These are phyloP conservation scores for Emmonsiellopsis sp. DNA, from an alignment of 2,329 filamentous ascomycete species.

Conservation along the genomic window DNA sequence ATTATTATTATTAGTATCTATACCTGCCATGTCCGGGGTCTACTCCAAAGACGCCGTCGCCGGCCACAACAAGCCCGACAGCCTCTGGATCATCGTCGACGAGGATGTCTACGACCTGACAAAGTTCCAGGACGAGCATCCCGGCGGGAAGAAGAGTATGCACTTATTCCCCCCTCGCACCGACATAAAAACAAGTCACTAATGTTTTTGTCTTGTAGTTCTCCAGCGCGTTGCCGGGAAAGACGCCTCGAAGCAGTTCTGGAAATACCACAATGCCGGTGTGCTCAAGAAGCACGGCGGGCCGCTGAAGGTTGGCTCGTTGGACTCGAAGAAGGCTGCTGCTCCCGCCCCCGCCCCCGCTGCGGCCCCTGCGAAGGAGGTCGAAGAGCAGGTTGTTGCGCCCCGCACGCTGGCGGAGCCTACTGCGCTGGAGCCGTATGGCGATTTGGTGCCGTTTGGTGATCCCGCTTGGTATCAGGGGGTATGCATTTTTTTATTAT, in stretches of 20 bases:
- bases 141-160: constrained; percentile 66
- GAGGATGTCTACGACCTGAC: constrained; percentile 94
- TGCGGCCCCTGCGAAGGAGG: constrained; percentile 36
- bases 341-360: constrained; percentile 41
- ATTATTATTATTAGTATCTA: neutral
- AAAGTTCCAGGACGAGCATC: constrained; percentile 76
- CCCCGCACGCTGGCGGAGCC: constrained; percentile 42
- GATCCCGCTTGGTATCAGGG: constrained; percentile 94
- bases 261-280: constrained; percentile 54
- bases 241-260: constrained; percentile 59
- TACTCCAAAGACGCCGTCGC: constrained; percentile 80
- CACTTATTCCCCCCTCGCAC: neutral
- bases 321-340: constrained; percentile 70
- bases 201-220: constrained; percentile 35
- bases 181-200: neutral
- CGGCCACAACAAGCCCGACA: constrained; percentile 78
- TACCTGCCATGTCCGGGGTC: constrained; percentile 68
- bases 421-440: constrained; percentile 71
- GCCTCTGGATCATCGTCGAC: constrained; percentile 83
- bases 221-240: constrained; percentile 57
- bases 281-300: constrained; percentile 55
- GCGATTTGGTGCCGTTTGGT: constrained; percentile 78
- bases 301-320: constrained; percentile 56
- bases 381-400: constrained; percentile 48
- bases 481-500: constrained; percentile 44